Evolutionary conservation across 495 filamentous ascomycete genomes (phyloP).

Genomic region (Cercophora samala): DNA sequence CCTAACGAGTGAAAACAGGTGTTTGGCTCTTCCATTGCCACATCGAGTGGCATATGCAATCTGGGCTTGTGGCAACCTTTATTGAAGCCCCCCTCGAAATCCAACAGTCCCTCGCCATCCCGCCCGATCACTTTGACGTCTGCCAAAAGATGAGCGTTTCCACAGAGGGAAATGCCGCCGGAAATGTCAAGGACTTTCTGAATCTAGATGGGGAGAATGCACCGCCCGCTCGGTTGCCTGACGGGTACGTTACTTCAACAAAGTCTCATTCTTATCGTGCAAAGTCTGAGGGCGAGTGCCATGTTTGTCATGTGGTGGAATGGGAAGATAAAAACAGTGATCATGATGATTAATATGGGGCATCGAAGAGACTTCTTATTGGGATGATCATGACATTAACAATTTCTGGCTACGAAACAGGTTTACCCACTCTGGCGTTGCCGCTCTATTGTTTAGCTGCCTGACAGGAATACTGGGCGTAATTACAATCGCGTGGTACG

Average conservation of each 20-base stretch:
- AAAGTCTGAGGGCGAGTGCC: background rate
- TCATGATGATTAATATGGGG: background rate
- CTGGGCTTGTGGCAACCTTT: slow-evolving; percentile 66
- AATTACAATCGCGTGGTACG: slow-evolving; percentile 66
- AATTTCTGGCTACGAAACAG: slow-evolving; percentile 24
- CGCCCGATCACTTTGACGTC: slow-evolving; percentile 58
- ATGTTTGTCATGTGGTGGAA: background rate
- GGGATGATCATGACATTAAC: background rate
- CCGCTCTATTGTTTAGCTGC: slow-evolving; percentile 69
- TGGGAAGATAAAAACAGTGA: background rate
- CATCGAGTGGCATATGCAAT: slow-evolving; percentile 66
- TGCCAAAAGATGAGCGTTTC: slow-evolving; percentile 53
- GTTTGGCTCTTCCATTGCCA: slow-evolving; percentile 76
- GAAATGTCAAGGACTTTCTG: slow-evolving; percentile 59
- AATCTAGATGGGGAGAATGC: slow-evolving; percentile 61
- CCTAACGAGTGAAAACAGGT: slow-evolving; percentile 26
- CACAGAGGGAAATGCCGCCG: slow-evolving; percentile 71
- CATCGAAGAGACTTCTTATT: background rate
- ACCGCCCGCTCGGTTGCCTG: slow-evolving; percentile 56
- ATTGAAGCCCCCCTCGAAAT: slow-evolving; percentile 58
- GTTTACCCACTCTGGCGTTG: slow-evolving; percentile 68
- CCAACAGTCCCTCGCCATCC: slow-evolving; percentile 59
- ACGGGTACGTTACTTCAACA: slow-evolving; percentile 45
- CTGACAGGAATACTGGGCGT: slow-evolving; percentile 71
- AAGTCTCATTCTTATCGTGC: background rate